These are phyloP conservation scores for Candida ponderosae DNA, from an alignment of 805 yeast species.

Conservation along the genomic window DNA sequence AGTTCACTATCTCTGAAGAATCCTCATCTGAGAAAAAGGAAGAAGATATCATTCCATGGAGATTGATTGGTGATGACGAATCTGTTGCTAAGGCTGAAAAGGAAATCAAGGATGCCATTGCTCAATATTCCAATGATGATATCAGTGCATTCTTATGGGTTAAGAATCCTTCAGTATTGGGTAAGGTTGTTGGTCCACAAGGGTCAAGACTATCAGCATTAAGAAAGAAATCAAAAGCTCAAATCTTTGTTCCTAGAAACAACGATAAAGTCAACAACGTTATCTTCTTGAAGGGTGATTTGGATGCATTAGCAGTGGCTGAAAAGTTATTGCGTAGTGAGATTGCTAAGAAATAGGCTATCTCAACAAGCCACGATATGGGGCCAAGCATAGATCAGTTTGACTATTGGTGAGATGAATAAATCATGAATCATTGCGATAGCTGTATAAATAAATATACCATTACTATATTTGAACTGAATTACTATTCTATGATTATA, in stretches of 20 bases:
- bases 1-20: conserved; percentile 38
- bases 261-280: conserved; percentile 43
- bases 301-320: conserved; percentile 45
- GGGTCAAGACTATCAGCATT: conserved; percentile 60
- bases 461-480: no score
- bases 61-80: conserved; percentile 47
- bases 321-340: conserved; percentile 24
- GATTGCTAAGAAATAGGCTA: conserved; percentile 8
- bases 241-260: conserved; percentile 57
- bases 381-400: no score
- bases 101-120: conserved; percentile 42
- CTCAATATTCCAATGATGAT: conserved; percentile 35
- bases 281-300: conserved; percentile 53
- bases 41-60: conserved; percentile 51
- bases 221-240: conserved; percentile 49
- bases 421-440: no score
- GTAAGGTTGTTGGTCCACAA: conserved; percentile 67
- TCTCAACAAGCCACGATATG: no score
- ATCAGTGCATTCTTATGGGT: conserved; percentile 58
- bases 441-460: no score
- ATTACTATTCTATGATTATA: no score
- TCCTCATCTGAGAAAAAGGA: conserved; percentile 17
- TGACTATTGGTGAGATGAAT: no score
- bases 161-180: conserved; percentile 40
- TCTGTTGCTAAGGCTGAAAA: conserved; percentile 45